Evolutionary conservation across 768 basidiomycete species (phyloP).

Genomic region (Psilocybe azurescens): DNA sequence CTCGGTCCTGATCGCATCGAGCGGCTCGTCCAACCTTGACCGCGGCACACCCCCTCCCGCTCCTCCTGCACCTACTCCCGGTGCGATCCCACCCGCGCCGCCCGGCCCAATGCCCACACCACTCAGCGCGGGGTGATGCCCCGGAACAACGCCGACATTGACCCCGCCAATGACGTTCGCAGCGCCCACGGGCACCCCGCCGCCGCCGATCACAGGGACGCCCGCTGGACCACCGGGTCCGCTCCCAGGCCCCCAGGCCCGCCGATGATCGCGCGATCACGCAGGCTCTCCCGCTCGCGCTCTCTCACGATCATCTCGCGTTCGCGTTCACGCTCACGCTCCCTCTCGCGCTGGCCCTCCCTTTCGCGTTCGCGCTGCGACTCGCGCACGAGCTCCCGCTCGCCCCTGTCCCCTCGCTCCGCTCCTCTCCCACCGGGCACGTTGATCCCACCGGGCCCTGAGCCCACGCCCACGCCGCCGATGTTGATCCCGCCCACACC

Average conservation of each 20-base stretch:
- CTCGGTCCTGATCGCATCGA: constrained; percentile 84
- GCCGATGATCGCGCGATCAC: neutral
- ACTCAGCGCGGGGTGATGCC: neutral
- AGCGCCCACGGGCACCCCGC: neutral
- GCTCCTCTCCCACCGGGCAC: neutral
- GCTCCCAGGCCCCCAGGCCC: neutral
- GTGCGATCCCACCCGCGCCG: neutral
- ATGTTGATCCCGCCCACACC: neutral
- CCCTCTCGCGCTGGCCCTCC: constrained; percentile 1
- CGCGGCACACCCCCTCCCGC: constrained; percentile 5
- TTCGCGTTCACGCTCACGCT: constrained; percentile 7
- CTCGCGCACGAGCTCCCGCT: too few species aligned
- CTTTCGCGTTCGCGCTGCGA: neutral
- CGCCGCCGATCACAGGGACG: neutral
- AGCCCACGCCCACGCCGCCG: neutral
- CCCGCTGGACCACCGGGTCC: neutral
- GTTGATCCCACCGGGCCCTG: neutral
- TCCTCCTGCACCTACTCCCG: neutral
- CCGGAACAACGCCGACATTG: neutral
- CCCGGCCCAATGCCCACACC: neutral
- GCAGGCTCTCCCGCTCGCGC: constrained; percentile 8
- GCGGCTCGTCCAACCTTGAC: constrained; percentile 68
- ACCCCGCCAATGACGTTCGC: neutral
- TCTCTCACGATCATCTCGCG: constrained; percentile 3
- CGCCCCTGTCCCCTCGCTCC: neutral